Conservation (phyloP, 2,329 filamentous ascomycete species). For the Pyricularia sp. region DNA sequence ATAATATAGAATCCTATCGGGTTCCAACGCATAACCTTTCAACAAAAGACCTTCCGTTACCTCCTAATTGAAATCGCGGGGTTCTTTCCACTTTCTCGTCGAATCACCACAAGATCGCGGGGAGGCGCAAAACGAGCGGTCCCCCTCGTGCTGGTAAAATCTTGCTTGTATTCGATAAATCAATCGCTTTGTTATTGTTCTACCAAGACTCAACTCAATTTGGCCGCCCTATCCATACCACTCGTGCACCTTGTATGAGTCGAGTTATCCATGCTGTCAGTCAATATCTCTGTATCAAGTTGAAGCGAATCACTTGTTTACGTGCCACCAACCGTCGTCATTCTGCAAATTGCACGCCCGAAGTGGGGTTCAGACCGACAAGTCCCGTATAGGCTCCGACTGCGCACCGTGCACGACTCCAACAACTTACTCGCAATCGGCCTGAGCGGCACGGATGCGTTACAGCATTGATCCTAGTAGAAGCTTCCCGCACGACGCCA, state of each 20-base stretch:
- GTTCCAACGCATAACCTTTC: neutral
- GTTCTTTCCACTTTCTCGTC: neutral
- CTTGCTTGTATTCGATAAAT: neutral
- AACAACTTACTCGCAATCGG: neutral
- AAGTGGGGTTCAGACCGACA: neutral
- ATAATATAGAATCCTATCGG: neutral
- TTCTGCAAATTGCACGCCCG: neutral
- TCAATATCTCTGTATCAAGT: neutral
- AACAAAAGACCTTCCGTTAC: neutral
- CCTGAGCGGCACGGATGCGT: neutral
- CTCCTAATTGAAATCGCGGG: neutral
- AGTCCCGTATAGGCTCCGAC: neutral
- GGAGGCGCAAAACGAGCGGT: neutral
- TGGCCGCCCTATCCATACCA: neutral
- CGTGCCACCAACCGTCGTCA: neutral
- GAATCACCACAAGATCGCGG: neutral
- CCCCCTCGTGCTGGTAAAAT: neutral
- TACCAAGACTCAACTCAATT: neutral
- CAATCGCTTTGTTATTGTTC: neutral
- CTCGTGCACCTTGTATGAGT: neutral
- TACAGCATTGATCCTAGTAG: neutral
- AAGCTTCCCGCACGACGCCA: neutral
- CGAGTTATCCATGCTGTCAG: neutral
- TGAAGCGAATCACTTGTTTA: neutral
- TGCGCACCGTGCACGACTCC: neutral